Base-by-base conservation (phyloP, 2,329 filamentous ascomycete genomes). In the Aspergillus unguis region DNA sequence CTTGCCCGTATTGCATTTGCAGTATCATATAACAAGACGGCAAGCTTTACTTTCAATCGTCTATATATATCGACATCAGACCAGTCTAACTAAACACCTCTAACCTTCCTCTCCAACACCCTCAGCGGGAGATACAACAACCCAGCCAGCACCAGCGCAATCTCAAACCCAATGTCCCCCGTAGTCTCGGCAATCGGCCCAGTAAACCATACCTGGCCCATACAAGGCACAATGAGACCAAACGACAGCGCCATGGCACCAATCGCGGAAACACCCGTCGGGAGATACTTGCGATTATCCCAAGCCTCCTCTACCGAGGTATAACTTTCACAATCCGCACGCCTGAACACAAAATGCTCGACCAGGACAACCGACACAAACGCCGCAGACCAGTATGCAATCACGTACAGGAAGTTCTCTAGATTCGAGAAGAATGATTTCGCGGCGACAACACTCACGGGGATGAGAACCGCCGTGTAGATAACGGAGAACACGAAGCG, bases 131-230 rank as follows among this genome's bases (percentile, higher is more conserved):
- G 6, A 44, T 54, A 54, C 23, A 54, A 25, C 29, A 41, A 6
- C 1, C 25, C 28, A 5, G 52, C 52, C 10, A 54, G 26, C 2
- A 46, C 52, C 11, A 54, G 37, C 6, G 52, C 52, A 25, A 54
- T 32, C 43, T 54, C 52, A 28, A 54, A 54, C n/a, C 52, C 52
- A 23, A 54, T 50, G 40, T 54, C 52, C 9, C 52, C 52, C n/a
- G 52, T 54, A 1, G 42, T 54, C 47, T 54, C n/a, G 8, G 51
- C 51, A 29, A 53, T 49, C 4, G 51, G 45, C 0, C 51, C 51
- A 9, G 51, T 53, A 27, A 40, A 53, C 51, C 51, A 53, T 17
- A 17, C 46, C 42, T 54, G 52, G 1, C 42, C 46, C 52, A 54
- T 54, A n/a, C 46, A 54, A 1, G 47, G 52, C 1, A 53, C 46